Evolutionary conservation across 768 basidiomycete genomes (phyloP).

Genomic region (Russula sp.): DNA sequence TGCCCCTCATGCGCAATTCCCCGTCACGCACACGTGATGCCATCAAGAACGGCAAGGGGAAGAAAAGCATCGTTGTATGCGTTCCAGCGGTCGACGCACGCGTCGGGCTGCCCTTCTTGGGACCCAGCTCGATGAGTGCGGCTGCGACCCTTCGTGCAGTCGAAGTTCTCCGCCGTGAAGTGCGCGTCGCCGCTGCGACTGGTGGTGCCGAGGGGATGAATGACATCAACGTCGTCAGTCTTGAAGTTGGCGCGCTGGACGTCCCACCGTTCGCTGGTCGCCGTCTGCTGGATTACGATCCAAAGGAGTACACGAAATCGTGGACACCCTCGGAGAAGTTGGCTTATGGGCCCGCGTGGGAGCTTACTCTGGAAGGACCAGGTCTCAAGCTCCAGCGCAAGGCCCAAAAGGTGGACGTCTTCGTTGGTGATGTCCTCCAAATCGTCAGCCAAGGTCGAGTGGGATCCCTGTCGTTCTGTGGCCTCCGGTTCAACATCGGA

Average conservation of each 20-base stretch:
- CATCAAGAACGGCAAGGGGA: conserved; percentile 37
- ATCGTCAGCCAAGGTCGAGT: conserved; percentile 54
- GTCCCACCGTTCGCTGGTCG: conserved; percentile 20
- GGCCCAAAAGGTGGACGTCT: conserved; percentile 50
- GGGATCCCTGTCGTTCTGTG: conserved; percentile 38
- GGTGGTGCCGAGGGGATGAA: conserved; percentile 53
- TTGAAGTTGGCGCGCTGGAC: conserved; percentile 64
- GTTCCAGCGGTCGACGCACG: conserved; percentile 66
- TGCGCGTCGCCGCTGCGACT: conserved; percentile 49
- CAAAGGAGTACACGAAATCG: conserved; percentile 46
- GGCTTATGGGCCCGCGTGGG: conserved; percentile 67
- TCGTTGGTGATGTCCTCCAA: conserved; percentile 53
- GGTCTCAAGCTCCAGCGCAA: conserved; percentile 42
- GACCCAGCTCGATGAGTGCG: conserved; percentile 68
- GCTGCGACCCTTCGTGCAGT: conserved; percentile 64
- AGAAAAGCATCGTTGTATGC: conserved; percentile 59
- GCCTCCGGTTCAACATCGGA: conserved; percentile 43
- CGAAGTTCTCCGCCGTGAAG: conserved; percentile 71
- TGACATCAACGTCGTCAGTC: conserved; percentile 61
- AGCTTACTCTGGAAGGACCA: conserved; percentile 39
- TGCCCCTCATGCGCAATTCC: conserved; percentile 71
- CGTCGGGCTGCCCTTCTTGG: conserved; percentile 64
- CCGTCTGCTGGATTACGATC: conserved; percentile 33
- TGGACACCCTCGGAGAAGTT: conserved; percentile 73
- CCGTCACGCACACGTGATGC: conserved; percentile 49